These are phyloP conservation scores for Microdochium paspali DNA, from an alignment of 2,329 filamentous ascomycete genomes.

Conservation along the genomic window DNA sequence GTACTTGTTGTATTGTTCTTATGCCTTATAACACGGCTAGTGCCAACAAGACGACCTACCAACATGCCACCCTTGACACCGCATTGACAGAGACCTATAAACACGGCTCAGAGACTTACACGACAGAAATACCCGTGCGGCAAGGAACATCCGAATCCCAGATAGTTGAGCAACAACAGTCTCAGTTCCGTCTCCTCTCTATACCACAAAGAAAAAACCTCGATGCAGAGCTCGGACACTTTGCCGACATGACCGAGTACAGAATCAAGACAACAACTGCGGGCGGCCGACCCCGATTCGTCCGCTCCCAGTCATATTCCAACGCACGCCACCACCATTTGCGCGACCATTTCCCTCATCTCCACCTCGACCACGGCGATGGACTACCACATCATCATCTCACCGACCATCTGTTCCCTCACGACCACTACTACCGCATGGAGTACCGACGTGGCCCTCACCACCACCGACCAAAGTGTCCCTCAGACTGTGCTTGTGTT, in stretches of 20 bases:
- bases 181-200: neutral
- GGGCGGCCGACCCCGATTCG: constrained; percentile 7
- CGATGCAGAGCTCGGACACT: neutral
- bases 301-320: constrained; percentile 13
- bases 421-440: neutral
- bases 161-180: neutral
- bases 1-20: no score
- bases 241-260: constrained; percentile 9
- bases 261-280: constrained; percentile 6
- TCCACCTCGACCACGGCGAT: constrained; percentile 6
- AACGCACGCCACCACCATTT: neutral
- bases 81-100: no score
- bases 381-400: neutral
- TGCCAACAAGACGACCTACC: no score
- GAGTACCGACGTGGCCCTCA: constrained; percentile 3
- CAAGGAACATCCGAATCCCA: no score
- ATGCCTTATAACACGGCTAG: no score
- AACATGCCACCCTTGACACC: no score
- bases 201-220: neutral
- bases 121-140: no score
- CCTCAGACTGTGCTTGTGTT: constrained; percentile 15
- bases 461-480: constrained; percentile 7
- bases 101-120: no score
- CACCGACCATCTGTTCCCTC: neutral
- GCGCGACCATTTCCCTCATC: constrained; percentile 1